These are phyloP conservation scores for Colletotrichum lindemuthianum DNA, from an alignment of 2,329 filamentous ascomycete genomes.

Conservation along the genomic window DNA sequence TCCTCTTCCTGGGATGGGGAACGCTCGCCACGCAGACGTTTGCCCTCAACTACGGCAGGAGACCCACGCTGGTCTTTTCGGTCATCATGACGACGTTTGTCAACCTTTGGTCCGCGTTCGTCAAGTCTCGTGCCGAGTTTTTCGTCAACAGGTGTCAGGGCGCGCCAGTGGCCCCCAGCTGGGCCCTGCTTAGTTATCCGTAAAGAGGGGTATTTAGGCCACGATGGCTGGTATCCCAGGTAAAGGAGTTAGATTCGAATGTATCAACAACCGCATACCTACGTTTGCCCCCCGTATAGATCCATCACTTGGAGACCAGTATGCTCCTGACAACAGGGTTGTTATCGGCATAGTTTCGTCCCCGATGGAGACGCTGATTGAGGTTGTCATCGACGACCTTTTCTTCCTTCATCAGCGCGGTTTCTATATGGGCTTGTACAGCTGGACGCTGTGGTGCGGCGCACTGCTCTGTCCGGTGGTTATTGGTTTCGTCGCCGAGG, in stretches of 20 bases:
- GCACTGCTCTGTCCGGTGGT: slow-evolving; percentile 40
- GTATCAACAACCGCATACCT: too few relatives aligned
- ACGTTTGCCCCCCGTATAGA: too few relatives aligned
- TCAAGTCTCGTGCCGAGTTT: slow-evolving; percentile 39
- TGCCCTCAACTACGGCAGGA: slow-evolving; percentile 37
- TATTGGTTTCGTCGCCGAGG: slow-evolving; percentile 38
- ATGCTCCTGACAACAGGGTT: slow-evolving; percentile 40
- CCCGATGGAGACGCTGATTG: slow-evolving; percentile 39
- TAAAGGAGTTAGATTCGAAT: too few relatives aligned
- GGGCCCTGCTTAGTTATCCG: too few relatives aligned
- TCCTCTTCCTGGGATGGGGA: slow-evolving; percentile 38
- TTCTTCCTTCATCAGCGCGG: slow-evolving; percentile 40
- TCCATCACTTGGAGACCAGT: too few relatives aligned
- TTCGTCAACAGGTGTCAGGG: slow-evolving; percentile 39
- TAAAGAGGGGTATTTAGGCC: too few relatives aligned
- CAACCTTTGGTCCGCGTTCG: slow-evolving; percentile 39
- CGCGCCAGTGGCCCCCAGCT: too few relatives aligned
- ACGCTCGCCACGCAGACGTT: slow-evolving; percentile 39
- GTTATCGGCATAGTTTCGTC: slow-evolving; percentile 39
- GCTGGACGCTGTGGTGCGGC: slow-evolving; percentile 40
- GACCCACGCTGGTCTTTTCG: slow-evolving; percentile 36
- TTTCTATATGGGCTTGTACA: slow-evolving; percentile 41
- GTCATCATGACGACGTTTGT: slow-evolving; percentile 35
- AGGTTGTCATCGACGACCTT: slow-evolving; percentile 39
- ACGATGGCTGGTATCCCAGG: too few relatives aligned